Evolutionary conservation across 2,329 filamentous ascomycete species (phyloP).

Genomic region (Diplodia seriata): DNA sequence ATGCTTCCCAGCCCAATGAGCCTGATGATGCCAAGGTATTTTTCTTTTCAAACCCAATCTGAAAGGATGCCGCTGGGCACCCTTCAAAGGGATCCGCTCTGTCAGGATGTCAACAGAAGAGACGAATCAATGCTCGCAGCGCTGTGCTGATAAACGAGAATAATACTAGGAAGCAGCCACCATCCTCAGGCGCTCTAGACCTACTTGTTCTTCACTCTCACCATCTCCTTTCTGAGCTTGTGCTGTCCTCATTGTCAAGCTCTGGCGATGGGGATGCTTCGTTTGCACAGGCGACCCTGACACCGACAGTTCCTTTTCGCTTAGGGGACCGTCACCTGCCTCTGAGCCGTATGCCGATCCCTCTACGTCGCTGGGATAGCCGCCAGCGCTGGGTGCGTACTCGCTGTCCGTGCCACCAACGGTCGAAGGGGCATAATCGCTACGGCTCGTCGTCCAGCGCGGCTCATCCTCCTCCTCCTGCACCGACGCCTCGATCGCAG

Average conservation of each 20-base stretch:
- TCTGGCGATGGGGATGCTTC: conserved; percentile 20
- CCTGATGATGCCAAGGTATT: background rate
- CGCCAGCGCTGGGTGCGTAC: conserved; percentile 25
- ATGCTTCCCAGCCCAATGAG: conserved; percentile 8
- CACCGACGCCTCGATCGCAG: conserved; percentile 23
- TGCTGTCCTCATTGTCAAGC: conserved; percentile 30
- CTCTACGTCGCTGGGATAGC: conserved; percentile 25
- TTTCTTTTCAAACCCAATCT: conserved; percentile 3
- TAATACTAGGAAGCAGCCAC: conserved; percentile 24
- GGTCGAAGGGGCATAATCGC: conserved; percentile 30
- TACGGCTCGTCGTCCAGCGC: conserved; percentile 30
- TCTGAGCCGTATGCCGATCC: conserved; percentile 9
- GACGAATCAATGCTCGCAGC: background rate
- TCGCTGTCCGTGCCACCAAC: conserved; percentile 30
- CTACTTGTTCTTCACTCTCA: conserved; percentile 7
- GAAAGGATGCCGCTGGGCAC: background rate
- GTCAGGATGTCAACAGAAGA: background rate
- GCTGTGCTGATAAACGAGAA: background rate
- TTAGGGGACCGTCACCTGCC: background rate
- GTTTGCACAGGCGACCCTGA: background rate
- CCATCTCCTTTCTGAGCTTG: conserved; percentile 19
- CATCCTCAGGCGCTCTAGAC: conserved; percentile 23
- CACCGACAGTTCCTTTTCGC: conserved; percentile 7
- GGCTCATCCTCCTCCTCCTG: conserved; percentile 28
- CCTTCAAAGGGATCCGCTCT: background rate